Conservation (phyloP, 345 rosid species). For the Erysimum cheiranthoides region DNA sequence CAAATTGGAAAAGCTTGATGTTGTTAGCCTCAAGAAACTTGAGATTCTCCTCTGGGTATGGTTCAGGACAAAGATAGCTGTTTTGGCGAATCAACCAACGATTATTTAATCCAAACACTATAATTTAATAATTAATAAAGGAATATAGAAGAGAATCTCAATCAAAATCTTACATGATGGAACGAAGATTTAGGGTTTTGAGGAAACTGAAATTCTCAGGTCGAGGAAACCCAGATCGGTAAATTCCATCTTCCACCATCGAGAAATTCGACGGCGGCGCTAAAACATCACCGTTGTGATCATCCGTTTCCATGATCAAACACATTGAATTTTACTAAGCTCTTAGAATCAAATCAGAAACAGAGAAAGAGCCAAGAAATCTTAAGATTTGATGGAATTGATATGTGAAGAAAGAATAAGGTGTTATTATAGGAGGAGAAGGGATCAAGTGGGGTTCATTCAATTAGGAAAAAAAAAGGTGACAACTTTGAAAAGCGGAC, state of each 20-base stretch:
- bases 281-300: constrained; percentile 40
- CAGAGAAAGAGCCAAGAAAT: constrained; percentile 20
- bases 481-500: constrained; percentile 39
- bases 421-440: constrained; percentile 8
- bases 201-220: constrained; percentile 65
- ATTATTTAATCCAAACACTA: background rate
- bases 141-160: constrained; percentile 8
- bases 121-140: background rate
- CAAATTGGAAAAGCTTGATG: constrained; percentile 75
- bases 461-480: constrained; percentile 27
- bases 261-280: constrained; percentile 76
- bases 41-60: constrained; percentile 76
- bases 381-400: constrained; percentile 13
- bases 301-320: constrained; percentile 46
- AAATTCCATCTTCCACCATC: constrained; percentile 80
- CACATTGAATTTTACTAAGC: constrained; percentile 41
- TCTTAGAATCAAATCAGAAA: background rate
- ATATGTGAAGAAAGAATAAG: background rate
- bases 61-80: constrained; percentile 88
- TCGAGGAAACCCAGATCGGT: constrained; percentile 72
- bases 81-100: constrained; percentile 3
- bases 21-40: constrained; percentile 62
- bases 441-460: constrained; percentile 39
- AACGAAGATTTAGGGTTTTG: constrained; percentile 68
- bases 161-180: constrained; percentile 62